These are phyloP conservation scores for Annulohypoxylon moriforme DNA, from an alignment of 495 filamentous ascomycete species.

Conservation along the genomic window DNA sequence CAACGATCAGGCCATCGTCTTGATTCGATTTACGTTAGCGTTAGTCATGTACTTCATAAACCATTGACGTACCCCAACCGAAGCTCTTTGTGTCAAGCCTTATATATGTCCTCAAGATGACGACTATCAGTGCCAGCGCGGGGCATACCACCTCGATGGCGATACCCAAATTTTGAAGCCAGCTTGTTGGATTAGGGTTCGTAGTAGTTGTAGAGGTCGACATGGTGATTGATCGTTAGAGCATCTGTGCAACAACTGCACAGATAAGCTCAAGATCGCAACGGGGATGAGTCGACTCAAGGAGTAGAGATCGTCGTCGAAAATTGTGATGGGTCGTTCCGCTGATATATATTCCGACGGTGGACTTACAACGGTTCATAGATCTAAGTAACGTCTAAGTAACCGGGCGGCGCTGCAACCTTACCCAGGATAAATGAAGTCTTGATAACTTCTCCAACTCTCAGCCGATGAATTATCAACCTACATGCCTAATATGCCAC, in stretches of 20 bases:
- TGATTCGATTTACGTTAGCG: conserved; percentile 2
- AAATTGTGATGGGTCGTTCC: conserved; percentile 20
- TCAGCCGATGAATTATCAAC: conserved; percentile 3
- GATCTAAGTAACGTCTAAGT: conserved; percentile 23
- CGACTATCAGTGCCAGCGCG: conserved; percentile 32
- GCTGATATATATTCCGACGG: conserved; percentile 30
- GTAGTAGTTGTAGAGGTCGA: conserved; percentile 17
- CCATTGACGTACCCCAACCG: conserved; percentile 39
- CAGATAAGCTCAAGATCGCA: conserved; percentile 38
- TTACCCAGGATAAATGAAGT: conserved; percentile 17
- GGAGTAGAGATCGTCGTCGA: conserved; percentile 36
- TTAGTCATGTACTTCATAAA: not conserved
- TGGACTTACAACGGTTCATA: not conserved
- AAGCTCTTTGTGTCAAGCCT: conserved; percentile 36
- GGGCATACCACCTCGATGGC: conserved; percentile 37
- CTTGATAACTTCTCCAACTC: not conserved
- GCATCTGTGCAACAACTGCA: conserved; percentile 17
- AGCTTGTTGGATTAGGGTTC: conserved; percentile 36
- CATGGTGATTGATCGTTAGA: conserved; percentile 31
- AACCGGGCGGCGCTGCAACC: not conserved
- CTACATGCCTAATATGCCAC: conserved; percentile 1
- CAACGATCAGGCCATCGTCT: conserved; percentile 35
- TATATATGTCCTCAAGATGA: conserved; percentile 37
- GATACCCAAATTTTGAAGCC: conserved; percentile 42
- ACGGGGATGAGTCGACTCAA: conserved; percentile 23